Evolutionary conservation across 352 stramenopile species (phyloP), one percentile per base, ranked within the genome.

Genomic region (Blastocystis sp.): DNA sequence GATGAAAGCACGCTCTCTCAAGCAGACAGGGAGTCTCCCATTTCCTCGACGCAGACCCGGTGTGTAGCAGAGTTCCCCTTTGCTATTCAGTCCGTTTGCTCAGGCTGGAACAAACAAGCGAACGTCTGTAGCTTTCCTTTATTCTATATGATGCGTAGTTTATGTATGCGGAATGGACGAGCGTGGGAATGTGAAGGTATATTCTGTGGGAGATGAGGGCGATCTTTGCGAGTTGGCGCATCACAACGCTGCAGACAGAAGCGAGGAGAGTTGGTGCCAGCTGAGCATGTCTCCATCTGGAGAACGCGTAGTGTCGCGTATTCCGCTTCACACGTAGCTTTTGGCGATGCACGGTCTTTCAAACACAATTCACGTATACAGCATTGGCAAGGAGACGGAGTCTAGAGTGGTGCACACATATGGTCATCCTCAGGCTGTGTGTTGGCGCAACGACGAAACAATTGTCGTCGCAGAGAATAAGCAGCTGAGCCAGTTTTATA

Each of bases 241-340:
- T 31, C 6, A 12, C 9, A 51, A 69, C n/a, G 37, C 33, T 59
- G 50, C 31, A 3, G 51, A 31, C 16, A 9, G 4, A 16, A 31
- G 26, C 9, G 74, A 85, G 29, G 74, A 85, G 51, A 85, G 74
- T 31, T 85, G 74, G 74, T 37, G 41, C 3, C 37, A 45, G 16
- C 19, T 85, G 24, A 33, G 74, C n/a, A 50, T 85, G 21, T 85
- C 74, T 69, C 74, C 74, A 9, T 85, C 74, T 67, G 74, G 74
- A 85, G 70, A 69, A 4, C 33, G 33, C 2, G 74, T 85, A 51
- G 4, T 26, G 24, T 3, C 55, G 29, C 6, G 12, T 69, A 33
- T 0, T 3, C 4, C 66, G 4, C 19, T 21, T 50, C 13, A 37
- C 19, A 21, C 26, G 2, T 85, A 85, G 74, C 26, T 85, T 31